Evolutionary conservation across 2,329 filamentous ascomycete genomes (phyloP).

Genomic region (Cladosporium velox): DNA sequence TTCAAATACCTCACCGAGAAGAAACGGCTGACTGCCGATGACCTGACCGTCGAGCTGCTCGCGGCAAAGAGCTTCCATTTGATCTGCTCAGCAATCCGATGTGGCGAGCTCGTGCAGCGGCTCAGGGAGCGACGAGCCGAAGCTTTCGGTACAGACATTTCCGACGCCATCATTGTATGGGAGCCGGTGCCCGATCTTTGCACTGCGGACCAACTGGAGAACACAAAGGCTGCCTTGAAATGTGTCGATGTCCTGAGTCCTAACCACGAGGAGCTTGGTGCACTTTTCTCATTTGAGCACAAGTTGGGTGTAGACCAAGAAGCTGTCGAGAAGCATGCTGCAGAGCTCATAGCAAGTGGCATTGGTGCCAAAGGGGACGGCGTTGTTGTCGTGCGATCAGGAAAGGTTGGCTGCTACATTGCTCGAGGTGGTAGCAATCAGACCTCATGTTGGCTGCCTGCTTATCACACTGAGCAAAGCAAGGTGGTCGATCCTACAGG

Average conservation of each 20-base stretch:
- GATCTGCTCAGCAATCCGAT: conserved; percentile 77
- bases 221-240: conserved; percentile 55
- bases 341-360: conserved; percentile 33
- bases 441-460: conserved; percentile 67
- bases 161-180: conserved; percentile 76
- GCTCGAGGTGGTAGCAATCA: not conserved
- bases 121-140: conserved; percentile 55
- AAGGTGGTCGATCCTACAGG: conserved; percentile 89
- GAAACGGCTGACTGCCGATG: conserved; percentile 71
- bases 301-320: conserved; percentile 40
- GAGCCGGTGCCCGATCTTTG: conserved; percentile 92
- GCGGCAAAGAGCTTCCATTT: conserved; percentile 80
- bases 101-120: conserved; percentile 72
- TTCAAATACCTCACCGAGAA: conserved; percentile 92
- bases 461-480: conserved; percentile 61
- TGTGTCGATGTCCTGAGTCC: conserved; percentile 67
- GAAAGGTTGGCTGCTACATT: conserved; percentile 69
- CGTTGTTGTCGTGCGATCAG: conserved; percentile 69
- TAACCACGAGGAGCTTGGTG: conserved; percentile 86
- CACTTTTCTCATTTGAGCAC: conserved; percentile 66
- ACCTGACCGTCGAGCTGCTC: conserved; percentile 67
- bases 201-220: conserved; percentile 62
- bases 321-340: conserved; percentile 44
- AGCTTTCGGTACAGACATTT: conserved; percentile 10
- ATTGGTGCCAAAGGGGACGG: conserved; percentile 38